These are phyloP conservation scores for Sclerotinia minor DNA, from an alignment of 2,329 filamentous ascomycete genomes.

Conservation along the genomic window DNA sequence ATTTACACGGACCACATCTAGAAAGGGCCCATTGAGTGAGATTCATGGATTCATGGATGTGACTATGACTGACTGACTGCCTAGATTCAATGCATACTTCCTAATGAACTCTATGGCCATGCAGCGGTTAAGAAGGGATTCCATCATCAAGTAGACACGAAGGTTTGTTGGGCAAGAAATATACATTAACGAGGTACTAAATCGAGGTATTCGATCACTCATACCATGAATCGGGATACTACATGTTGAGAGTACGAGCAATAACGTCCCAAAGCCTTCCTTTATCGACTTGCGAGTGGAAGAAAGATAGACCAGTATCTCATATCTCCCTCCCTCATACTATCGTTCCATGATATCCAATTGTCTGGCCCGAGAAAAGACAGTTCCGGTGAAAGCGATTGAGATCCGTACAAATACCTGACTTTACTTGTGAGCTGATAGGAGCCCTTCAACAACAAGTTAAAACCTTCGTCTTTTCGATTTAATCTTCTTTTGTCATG, in stretches of 20 bases:
- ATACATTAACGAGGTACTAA: not conserved
- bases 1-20: constrained; percentile 14
- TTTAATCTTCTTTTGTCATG: not conserved
- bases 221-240: not conserved
- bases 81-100: too few species aligned
- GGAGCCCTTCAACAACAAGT: not conserved
- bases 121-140: not conserved
- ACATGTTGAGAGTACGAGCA: not conserved
- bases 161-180: not conserved
- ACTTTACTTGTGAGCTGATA: not conserved
- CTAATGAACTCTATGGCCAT: not conserved
- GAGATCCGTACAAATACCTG: not conserved
- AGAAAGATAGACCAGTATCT: not conserved
- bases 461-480: not conserved
- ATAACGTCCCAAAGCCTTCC: not conserved
- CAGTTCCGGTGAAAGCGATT: not conserved
- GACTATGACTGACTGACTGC: not conserved
- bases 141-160: not conserved
- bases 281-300: not conserved
- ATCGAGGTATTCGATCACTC: not conserved
- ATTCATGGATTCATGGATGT: constrained; percentile 5
- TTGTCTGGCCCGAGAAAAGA: not conserved
- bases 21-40: constrained; percentile 1
- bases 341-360: not conserved
- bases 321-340: not conserved